Percentiles rank a stretch among this genome's conserved stretches.
Evolutionary conservation across 169 alveolate species (phyloP).

Genomic region (Plasmodium blacklocki): DNA sequence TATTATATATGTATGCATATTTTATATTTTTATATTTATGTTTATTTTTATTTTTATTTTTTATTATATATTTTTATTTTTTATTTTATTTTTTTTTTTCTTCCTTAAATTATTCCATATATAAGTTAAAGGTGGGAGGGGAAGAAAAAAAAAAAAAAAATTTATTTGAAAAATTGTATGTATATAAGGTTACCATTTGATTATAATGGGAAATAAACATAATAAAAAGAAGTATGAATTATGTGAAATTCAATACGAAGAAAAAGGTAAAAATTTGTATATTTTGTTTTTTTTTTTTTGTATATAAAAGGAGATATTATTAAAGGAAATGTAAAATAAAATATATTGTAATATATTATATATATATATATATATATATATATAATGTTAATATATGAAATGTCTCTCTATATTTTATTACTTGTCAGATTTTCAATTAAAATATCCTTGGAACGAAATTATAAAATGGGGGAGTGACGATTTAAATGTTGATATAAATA

Average conservation of each 20-base stretch:
- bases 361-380: neutral
- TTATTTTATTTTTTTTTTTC: too few relatives aligned
- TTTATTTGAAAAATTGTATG: constrained; percentile 3
- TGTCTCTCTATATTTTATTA: neutral
- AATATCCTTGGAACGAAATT: constrained; percentile 62
- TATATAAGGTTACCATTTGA: neutral
- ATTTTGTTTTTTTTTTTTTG: too few relatives aligned
- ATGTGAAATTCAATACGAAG: constrained; percentile 68
- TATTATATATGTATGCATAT: too few relatives aligned
- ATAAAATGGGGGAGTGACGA: constrained; percentile 57
- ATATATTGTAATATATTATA: too few relatives aligned
- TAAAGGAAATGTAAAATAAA: neutral
- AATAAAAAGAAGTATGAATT: constrained; percentile 38
- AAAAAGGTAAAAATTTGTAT: constrained; percentile 5
- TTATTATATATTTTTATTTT: too few relatives aligned
- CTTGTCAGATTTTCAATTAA: constrained; percentile 35
- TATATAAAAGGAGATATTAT: too few relatives aligned
- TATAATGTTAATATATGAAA: neutral
- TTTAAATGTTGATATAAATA: constrained; percentile 25
- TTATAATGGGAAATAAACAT: constrained; percentile 67
- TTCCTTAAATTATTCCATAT: too few relatives aligned
- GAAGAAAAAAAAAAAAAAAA: constrained; percentile 1
- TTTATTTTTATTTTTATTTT: too few relatives aligned
- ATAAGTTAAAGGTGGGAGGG: too few relatives aligned
- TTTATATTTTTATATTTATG: too few relatives aligned